These are phyloP conservation scores for Vanrija pseudolonga DNA, from an alignment of 1,284 basidiomycete genomes.

Conservation along the genomic window DNA sequence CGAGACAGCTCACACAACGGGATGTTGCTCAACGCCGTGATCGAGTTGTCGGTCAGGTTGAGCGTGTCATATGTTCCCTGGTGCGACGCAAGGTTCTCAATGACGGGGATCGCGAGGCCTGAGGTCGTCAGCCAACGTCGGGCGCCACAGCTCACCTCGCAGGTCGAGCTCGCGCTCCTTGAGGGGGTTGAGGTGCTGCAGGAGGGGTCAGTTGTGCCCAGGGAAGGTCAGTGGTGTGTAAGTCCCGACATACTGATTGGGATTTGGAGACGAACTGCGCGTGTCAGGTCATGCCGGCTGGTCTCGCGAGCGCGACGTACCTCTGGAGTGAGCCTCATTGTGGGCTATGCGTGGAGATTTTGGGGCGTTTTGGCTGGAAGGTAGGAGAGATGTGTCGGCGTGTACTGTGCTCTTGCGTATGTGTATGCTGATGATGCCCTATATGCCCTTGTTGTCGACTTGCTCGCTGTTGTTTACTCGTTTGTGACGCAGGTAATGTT, in stretches of 20 bases:
- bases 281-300: background rate
- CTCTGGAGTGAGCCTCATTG: slow-evolving; percentile 51
- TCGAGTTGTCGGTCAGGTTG: slow-evolving; percentile 96
- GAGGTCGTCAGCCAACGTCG: slow-evolving; percentile 8
- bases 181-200: slow-evolving; percentile 71
- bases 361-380: background rate
- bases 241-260: slow-evolving; percentile 39
- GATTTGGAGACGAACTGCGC: slow-evolving; percentile 45
- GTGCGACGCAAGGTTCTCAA: slow-evolving; percentile 98
- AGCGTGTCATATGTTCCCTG: slow-evolving; percentile 64
- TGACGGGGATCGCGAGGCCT: slow-evolving; percentile 96
- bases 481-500: too few species aligned
- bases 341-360: background rate
- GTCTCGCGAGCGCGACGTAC: slow-evolving; percentile 32
- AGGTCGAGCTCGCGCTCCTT: slow-evolving; percentile 95
- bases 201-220: slow-evolving; percentile 6
- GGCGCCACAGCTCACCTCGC: slow-evolving; percentile 61
- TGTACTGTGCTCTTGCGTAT: background rate
- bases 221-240: background rate
- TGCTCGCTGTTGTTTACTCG: background rate
- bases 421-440: background rate
- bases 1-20: slow-evolving; percentile 57
- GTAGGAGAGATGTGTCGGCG: background rate
- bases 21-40: slow-evolving; percentile 84
- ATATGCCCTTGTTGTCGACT: background rate